Percentiles rank a stretch among this genome's conserved stretches.
Evolutionary conservation across 2,329 filamentous ascomycete genomes (phyloP).

Genomic region (Colletotrichum musicola): DNA sequence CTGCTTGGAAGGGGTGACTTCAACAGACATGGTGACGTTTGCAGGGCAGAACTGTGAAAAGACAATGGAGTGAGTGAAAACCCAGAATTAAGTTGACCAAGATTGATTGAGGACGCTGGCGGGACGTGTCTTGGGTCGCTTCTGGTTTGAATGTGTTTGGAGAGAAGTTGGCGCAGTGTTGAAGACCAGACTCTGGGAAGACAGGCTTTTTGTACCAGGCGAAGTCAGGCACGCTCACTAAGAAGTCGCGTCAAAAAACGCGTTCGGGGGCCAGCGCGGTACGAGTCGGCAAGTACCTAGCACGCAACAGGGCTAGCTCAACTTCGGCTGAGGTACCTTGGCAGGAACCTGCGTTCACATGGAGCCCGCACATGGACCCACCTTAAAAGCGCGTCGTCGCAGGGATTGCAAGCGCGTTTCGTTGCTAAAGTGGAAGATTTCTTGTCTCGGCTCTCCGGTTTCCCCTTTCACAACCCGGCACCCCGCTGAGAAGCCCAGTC

Average conservation of each 20-base stretch:
- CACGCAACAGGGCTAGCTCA: neutral
- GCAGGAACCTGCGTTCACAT: neutral
- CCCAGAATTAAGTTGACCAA: slow-evolving; percentile 37
- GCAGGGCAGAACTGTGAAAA: neutral
- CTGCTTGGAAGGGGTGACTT: slow-evolving; percentile 74
- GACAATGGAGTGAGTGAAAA: neutral
- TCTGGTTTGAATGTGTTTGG: slow-evolving; percentile 23
- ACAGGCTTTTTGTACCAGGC: slow-evolving; percentile 39
- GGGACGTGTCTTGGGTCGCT: neutral
- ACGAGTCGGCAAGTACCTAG: neutral
- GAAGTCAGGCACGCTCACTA: slow-evolving; percentile 26
- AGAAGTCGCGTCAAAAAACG: slow-evolving; percentile 32
- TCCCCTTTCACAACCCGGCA: slow-evolving; percentile 30
- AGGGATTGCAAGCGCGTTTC: slow-evolving; percentile 32
- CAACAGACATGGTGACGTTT: slow-evolving; percentile 75
- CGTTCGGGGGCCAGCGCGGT: neutral
- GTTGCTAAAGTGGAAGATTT: slow-evolving; percentile 26
- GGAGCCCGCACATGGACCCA: slow-evolving; percentile 7
- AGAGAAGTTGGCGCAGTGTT: slow-evolving; percentile 17
- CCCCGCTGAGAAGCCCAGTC: neutral
- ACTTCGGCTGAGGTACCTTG: neutral
- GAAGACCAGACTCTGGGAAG: slow-evolving; percentile 11
- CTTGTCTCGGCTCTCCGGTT: slow-evolving; percentile 26
- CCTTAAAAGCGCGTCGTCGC: slow-evolving; percentile 30
- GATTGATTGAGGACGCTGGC: slow-evolving; percentile 22